Evolutionary conservation across 495 filamentous ascomycete species (phyloP), one percentile per base, ranked within the genome.

Genomic region (Aspergillus heteromorphus): DNA sequence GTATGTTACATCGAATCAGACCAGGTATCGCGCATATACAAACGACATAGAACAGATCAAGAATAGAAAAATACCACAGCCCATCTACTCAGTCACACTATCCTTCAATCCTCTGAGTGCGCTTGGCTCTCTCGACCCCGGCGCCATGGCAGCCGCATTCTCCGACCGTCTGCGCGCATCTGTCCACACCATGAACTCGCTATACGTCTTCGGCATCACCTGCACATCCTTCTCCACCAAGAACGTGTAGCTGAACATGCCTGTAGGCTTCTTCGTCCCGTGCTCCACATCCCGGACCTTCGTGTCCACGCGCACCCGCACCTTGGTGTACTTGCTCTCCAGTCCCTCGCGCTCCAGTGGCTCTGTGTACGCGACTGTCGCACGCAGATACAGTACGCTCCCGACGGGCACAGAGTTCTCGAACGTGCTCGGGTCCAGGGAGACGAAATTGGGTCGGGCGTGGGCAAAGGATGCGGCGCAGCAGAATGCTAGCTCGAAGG

Each of bases 401-500:
- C 89, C 89, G 2, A 92, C 89, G 0, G 89, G 89, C 0, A 92
- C 89, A 0, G 89, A 87, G 55, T 91, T 89, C 53, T 89, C 82
- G 61, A 95, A 95, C 0, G 87, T 92, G 58, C 81, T 85, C 0
- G 89, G 89, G 47, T 92, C 89, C 1, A 91, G 76, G 4, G 81
- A 83, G 45, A 92, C 73, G 71, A 92, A 95, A 13, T 83, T 88
- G 3, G 89, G 89, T 0, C 88, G 76, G 0, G 79, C 73, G 65
- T 91, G 88, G 0, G 88, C 80, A 58, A 88, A 88, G 4, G 85
- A 83, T 0, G 89, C 87, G n/a, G 85, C 87, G 65, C 87, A 90
- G 68, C 86, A 89, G 72, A 95, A 95, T n/a, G 89, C 88, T 1
- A 95, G 78, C 69, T 95, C 89, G 62, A 92, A 92, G 4, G 87